Evolutionary conservation across 352 stramenopile species (phyloP).

Genomic region (Globisporangium cederbergense): DNA sequence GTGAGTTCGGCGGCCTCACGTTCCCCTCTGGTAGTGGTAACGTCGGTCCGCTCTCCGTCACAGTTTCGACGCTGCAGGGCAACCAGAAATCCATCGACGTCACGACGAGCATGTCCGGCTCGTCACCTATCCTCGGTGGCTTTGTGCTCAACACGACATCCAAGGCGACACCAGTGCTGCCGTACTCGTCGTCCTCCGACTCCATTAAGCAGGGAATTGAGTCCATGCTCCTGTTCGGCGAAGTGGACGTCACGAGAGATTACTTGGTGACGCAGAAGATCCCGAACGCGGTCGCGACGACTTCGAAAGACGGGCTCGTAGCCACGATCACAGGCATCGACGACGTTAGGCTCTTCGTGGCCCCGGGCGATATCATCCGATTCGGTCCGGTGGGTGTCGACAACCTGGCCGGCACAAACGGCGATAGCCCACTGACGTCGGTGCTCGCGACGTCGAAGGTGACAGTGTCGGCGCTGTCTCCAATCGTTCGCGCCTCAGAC

Average conservation of each 20-base stretch:
- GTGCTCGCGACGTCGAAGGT: constrained; percentile 48
- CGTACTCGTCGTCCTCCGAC: constrained; percentile 55
- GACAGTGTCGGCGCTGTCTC: constrained; percentile 35
- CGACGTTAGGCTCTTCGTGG: constrained; percentile 65
- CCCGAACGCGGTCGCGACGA: constrained; percentile 41
- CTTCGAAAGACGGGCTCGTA: constrained; percentile 46
- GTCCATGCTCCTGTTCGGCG: constrained; percentile 68
- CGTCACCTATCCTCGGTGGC: constrained; percentile 39
- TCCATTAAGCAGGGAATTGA: constrained; percentile 72
- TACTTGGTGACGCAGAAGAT: constrained; percentile 56
- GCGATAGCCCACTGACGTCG: constrained; percentile 56
- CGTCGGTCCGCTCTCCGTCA: constrained; percentile 49
- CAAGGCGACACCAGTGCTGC: constrained; percentile 41
- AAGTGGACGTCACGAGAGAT: constrained; percentile 60
- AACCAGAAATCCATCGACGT: constrained; percentile 51
- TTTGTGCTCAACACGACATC: constrained; percentile 46
- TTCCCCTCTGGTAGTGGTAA: constrained; percentile 80
- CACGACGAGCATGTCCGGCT: constrained; percentile 47
- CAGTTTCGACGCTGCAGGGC: constrained; percentile 33
- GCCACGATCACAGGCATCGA: constrained; percentile 46
- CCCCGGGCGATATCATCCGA: constrained; percentile 59
- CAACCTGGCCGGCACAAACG: constrained; percentile 58
- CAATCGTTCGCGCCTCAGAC: constrained; percentile 31
- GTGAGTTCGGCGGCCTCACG: constrained; percentile 64
- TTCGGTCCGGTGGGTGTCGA: constrained; percentile 40